Base-by-base conservation (phyloP, 2,329 filamentous ascomycete genomes). In the Aspergillus fumigatus region DNA sequence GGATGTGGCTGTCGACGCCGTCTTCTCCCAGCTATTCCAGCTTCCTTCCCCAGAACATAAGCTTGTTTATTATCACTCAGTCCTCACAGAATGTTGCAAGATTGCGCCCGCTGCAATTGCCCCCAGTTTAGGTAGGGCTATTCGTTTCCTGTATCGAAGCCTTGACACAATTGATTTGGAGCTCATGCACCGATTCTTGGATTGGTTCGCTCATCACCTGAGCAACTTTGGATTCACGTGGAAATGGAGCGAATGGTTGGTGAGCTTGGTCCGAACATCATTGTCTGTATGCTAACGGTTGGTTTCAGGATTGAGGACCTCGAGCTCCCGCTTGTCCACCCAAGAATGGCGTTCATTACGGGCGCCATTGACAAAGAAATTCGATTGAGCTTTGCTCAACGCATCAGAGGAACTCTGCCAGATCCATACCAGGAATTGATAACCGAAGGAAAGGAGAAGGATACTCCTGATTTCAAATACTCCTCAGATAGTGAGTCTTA, bases 141-240 rank as follows among this genome's bases (percentile, higher is more conserved):
- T 99, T 66, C 85, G 94, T 54, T 96, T 88, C 68, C 80, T 97
- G 60, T 99, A 96, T 78, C 85, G 89, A 60, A 92, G 88, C 70
- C 80, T 90, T 9, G 87, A 91, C 57, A 84, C 82, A 2, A 86
- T 97, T 80, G 94, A 99, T 69, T 80, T 97, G 50, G 92, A 97
- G 75, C 79, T 99, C 47, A 83, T 81, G 55, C 88, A 92, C 67
- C 85, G 94, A 26, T 97, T 97, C 76, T 81, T 96, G 70, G 93
- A 97, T 72, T 99, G 94, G 94, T 99, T 99, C 70, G 85, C 93
- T 19, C 94, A 99, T 73, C 94, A 99, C 77, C 78, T 99, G 63
- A 97, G 92, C 77, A 99, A 99, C 77, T 99, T 99, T 71, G 94
- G 96, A 53, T 99, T 97, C 72, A 94, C 94, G 9, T 99, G 94